These are phyloP conservation scores for Penicillium sp. DNA, from an alignment of 2,329 filamentous ascomycete genomes.

Conservation along the genomic window DNA sequence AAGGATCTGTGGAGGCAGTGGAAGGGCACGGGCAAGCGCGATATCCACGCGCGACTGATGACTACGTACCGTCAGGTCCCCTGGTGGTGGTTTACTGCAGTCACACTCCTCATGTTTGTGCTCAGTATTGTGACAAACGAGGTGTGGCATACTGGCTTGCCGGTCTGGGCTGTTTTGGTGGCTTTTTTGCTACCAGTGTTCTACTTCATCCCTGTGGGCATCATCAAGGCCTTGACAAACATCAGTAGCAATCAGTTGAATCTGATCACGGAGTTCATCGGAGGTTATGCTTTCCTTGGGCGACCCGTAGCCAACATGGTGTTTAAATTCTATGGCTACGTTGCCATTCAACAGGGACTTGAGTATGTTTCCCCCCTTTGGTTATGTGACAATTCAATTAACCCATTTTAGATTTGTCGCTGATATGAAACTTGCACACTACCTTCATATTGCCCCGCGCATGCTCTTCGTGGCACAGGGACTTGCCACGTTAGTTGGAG, in stretches of 20 bases:
- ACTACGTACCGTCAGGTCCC: slow-evolving; percentile 42
- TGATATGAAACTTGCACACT: slow-evolving; percentile 64
- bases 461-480: slow-evolving; percentile 54
- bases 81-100: slow-evolving; percentile 47
- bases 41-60: slow-evolving; percentile 49
- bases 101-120: slow-evolving; percentile 40
- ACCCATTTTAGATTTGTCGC: slow-evolving; percentile 56
- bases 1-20: slow-evolving; percentile 37
- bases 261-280: slow-evolving; percentile 50
- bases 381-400: neutral
- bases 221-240: slow-evolving; percentile 51
- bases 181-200: slow-evolving; percentile 47
- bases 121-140: slow-evolving; percentile 40
- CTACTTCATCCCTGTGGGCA: slow-evolving; percentile 50
- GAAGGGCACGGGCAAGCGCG: slow-evolving; percentile 35
- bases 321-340: slow-evolving; percentile 71
- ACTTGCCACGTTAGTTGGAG: slow-evolving; percentile 50
- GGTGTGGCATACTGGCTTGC: slow-evolving; percentile 48
- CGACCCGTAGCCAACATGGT: slow-evolving; percentile 55
- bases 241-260: slow-evolving; percentile 51
- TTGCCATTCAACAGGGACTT: slow-evolving; percentile 64
- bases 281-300: slow-evolving; percentile 50
- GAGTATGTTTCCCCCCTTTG: slow-evolving; percentile 26
- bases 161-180: slow-evolving; percentile 48
- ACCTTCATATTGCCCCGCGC: slow-evolving; percentile 47